Conservation (phyloP, 495 filamentous ascomycete species). For the Aspergillus nanangensis region DNA sequence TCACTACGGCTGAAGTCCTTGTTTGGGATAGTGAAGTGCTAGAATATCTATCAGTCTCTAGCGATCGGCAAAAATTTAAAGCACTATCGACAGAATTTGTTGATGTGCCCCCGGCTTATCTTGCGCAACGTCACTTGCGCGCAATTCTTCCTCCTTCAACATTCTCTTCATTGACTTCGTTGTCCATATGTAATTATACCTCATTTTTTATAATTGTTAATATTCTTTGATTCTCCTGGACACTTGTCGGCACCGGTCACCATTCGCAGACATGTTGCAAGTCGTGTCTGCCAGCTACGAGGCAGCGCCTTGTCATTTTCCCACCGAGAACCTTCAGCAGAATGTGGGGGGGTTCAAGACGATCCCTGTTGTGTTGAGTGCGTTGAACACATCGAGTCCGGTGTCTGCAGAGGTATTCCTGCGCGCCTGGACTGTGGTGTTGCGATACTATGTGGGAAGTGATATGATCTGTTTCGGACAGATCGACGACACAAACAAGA, state of each 20-base stretch:
- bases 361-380: constrained; percentile 6
- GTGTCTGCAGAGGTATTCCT: not conserved
- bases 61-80: not conserved
- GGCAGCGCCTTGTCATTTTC: constrained; percentile 8
- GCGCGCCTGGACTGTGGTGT: constrained; percentile 39
- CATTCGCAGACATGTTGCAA: constrained; percentile 8
- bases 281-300: constrained; percentile 7
- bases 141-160: not conserved
- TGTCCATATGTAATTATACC: constrained; percentile 2
- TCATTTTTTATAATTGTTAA: not conserved
- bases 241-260: no score
- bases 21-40: not conserved
- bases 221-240: no score
- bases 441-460: constrained; percentile 38
- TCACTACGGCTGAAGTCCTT: not conserved
- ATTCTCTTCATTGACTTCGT: not conserved
- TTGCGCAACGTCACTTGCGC: not conserved
- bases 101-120: no score
- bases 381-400: not conserved
- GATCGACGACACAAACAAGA: constrained; percentile 2
- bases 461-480: constrained; percentile 43
- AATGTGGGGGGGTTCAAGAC: constrained; percentile 6
- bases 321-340: constrained; percentile 8
- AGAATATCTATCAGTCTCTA: not conserved
- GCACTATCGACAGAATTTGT: not conserved